Evolutionary conservation across 257 asterid species (phyloP).

Genomic region (Solanum sejunctum): DNA sequence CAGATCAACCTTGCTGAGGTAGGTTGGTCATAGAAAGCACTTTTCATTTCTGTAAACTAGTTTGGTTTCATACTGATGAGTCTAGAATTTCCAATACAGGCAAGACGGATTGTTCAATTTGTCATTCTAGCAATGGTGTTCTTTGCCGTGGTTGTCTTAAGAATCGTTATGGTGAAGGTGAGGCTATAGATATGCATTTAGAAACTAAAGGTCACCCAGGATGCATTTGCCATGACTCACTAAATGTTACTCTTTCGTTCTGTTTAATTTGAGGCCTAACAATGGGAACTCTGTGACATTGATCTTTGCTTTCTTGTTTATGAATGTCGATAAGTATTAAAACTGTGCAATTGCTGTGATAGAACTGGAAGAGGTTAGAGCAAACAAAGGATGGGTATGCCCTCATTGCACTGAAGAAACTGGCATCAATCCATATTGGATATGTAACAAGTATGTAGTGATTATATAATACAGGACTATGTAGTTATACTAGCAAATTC

Average conservation of each 20-base stretch:
- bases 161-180: conserved; percentile 85
- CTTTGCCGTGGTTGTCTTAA: conserved; percentile 80
- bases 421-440: conserved; percentile 71
- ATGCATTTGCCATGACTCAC: background rate
- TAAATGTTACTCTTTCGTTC: background rate
- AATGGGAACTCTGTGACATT: background rate
- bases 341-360: background rate
- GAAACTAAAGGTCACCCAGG: background rate
- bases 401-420: conserved; percentile 67
- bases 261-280: background rate
- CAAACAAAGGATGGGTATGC: conserved; percentile 54
- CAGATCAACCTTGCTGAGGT: conserved; percentile 65
- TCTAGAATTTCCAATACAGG: conserved; percentile 29
- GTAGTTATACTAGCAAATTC: background rate
- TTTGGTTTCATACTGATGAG: conserved; percentile 25
- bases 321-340: background rate
- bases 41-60: background rate
- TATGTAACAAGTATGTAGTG: conserved; percentile 62
- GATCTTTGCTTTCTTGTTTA: background rate
- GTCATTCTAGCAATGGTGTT: conserved; percentile 67
- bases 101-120: conserved; percentile 74
- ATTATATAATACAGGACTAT: background rate
- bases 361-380: conserved; percentile 73
- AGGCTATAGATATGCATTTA: background rate
- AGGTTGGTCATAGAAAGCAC: conserved; percentile 27